phyloP scores from a whole-genome alignment of 192 early-diverging fungal species.

The Coemansia sp. region DNA sequence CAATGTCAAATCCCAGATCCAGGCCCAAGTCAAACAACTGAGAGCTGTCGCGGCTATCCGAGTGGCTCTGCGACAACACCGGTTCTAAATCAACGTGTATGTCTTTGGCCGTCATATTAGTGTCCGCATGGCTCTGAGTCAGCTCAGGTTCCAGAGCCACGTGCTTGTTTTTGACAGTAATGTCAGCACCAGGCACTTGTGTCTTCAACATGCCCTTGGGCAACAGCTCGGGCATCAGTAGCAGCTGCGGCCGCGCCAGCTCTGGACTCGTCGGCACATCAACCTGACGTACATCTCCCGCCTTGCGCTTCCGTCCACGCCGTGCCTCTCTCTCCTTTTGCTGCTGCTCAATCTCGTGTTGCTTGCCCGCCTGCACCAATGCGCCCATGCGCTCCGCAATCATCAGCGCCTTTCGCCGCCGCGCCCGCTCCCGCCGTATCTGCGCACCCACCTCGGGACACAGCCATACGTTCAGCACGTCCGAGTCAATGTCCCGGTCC shows the following conservation, averaged over 20 bases:
- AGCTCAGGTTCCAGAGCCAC: background rate
- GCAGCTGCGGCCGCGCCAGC: conserved; percentile 31
- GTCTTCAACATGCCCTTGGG: conserved; percentile 33
- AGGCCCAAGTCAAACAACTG: conserved; percentile 26
- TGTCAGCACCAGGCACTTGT: background rate
- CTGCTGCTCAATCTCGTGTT: background rate
- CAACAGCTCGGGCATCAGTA: conserved; percentile 43
- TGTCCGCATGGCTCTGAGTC: background rate
- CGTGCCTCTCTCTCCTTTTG: background rate
- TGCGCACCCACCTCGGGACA: conserved; percentile 33
- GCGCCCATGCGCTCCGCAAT: conserved; percentile 24
- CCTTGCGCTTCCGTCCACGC: conserved; percentile 12
- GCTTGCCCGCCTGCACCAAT: conserved; percentile 20
- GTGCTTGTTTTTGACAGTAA: background rate
- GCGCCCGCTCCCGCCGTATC: conserved; percentile 2
- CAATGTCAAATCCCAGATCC: conserved; percentile 39
- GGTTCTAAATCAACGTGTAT: background rate
- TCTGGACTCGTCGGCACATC: conserved; percentile 14
- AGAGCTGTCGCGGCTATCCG: background rate
- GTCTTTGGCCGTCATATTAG: no score
- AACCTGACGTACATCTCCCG: background rate
- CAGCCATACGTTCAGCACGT: conserved; percentile 23
- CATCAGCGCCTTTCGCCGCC: conserved; percentile 21
- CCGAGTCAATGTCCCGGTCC: background rate
- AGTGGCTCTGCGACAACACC: conserved; percentile 4